phyloP scores from a whole-genome alignment of 2,329 filamentous ascomycete species.

The Botrytis sinoallii region DNA sequence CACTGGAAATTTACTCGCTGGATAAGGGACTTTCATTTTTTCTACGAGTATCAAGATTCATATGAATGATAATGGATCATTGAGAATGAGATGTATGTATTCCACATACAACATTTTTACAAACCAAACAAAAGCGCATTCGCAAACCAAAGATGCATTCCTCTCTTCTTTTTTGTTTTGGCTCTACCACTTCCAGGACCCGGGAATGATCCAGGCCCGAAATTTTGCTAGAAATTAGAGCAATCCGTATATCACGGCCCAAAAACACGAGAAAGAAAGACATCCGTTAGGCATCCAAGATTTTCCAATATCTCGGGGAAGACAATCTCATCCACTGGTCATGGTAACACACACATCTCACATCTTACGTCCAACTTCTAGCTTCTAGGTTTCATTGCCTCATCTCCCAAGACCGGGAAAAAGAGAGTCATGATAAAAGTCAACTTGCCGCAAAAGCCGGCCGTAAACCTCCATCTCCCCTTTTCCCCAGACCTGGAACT shows the following conservation, averaged over 20 bases:
- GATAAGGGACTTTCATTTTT: slow-evolving; percentile 5
- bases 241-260: not conserved
- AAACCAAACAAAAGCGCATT: not conserved
- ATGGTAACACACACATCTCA: slow-evolving; percentile 5
- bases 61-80: slow-evolving; percentile 16
- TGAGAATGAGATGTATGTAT: slow-evolving; percentile 12
- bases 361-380: not conserved
- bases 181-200: not conserved
- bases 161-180: not conserved
- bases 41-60: not conserved
- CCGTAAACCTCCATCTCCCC: not conserved
- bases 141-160: not conserved
- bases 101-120: slow-evolving; percentile 5
- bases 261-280: not conserved
- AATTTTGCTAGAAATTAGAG: not conserved
- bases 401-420: too few relatives aligned
- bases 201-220: not conserved
- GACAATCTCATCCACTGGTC: not conserved
- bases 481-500: not conserved
- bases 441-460: not conserved
- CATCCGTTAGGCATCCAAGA: not conserved
- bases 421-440: not conserved
- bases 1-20: not conserved
- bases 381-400: not conserved
- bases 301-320: not conserved